Base-by-base conservation (phyloP, 2,329 filamentous ascomycete genomes). In the Monilinia fructigena region DNA sequence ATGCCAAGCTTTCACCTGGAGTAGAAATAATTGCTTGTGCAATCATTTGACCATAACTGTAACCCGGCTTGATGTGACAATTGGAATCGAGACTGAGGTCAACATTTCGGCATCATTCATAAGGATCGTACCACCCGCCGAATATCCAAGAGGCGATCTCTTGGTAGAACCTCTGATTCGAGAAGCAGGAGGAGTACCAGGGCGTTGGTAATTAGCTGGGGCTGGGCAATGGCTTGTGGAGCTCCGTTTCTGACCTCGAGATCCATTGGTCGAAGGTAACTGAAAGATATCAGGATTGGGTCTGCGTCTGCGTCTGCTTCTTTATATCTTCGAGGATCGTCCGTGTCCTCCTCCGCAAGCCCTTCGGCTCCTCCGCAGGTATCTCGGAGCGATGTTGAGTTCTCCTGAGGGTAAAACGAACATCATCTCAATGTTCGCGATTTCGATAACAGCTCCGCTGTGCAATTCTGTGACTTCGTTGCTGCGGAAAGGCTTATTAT, bases 41-140 rank as follows among this genome's bases (percentile, higher is more conserved):
- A 70, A 99, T 99, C 82, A 99, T 87, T 76, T 96, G 92, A 3
- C 95, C 93, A 78, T 99, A 99, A 77, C 94, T 98, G 77, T 91
- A 97, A 55, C 93, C 91, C 1, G 95, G 96, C 77, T 99, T 99
- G 75, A 98, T 86, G 70, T 97, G 92, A 76, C 91, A 91, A 71
- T 93, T 92, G 40, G 89, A 86, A 71, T 98, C 93, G 45, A 89
- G 83, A 75, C 92, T 93, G 70, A 93, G 85, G 77, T 95, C 91
- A 63, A 93, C 86, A 68, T 86, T 83, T 74, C 73, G 45, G 82
- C 78, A 26, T 60, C 45, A 69, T 79, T 82, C 76, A 83, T 78
- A 58, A 83, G 71, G 70, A 83, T 76, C 23, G 79, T 79, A 50
- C 79, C 78, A 28, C 73, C 75, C 62, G 66, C 66, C n/a, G 70